A percentile compares a stretch with the other conserved stretches of the same genome.
phyloP scores from a whole-genome alignment of 192 early-diverging fungal species.

The Podila clonocystis region DNA sequence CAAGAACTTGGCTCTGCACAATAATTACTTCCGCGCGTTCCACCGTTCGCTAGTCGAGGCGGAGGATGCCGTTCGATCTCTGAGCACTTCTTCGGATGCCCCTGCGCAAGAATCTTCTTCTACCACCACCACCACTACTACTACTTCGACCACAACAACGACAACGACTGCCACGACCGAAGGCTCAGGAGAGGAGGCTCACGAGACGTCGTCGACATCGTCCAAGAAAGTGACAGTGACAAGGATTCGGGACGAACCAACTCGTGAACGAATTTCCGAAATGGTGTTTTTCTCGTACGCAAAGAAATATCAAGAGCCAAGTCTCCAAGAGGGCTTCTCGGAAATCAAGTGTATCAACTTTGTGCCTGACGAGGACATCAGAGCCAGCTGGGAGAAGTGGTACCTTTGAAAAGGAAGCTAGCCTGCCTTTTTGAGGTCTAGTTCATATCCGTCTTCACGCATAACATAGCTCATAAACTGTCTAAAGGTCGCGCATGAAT shows the following conservation, averaged over 20 bases:
- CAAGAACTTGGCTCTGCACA: slow-evolving; percentile 75
- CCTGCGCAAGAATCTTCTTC: not conserved
- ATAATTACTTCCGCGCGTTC: slow-evolving; percentile 77
- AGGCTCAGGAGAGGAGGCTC: not conserved
- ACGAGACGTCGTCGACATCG: not conserved
- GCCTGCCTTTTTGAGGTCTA: too few relatives aligned
- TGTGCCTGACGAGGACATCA: slow-evolving; percentile 62
- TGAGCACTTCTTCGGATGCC: not conserved
- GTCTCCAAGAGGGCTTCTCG: slow-evolving; percentile 63
- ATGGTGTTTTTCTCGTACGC: slow-evolving; percentile 66
- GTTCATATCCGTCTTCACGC: not conserved
- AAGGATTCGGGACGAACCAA: slow-evolving; percentile 32
- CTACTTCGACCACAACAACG: not conserved
- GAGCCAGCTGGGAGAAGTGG: slow-evolving; percentile 64
- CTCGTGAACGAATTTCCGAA: slow-evolving; percentile 52
- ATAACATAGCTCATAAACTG: not conserved
- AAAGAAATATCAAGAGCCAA: slow-evolving; percentile 57
- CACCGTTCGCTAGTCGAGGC: slow-evolving; percentile 30
- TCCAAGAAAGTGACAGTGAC: slow-evolving; percentile 14
- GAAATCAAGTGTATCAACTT: slow-evolving; percentile 71
- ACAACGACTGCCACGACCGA: not conserved
- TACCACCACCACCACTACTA: slow-evolving; percentile 2
- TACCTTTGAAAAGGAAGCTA: slow-evolving; percentile 42
- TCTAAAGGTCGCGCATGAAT: not conserved
- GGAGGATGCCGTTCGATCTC: not conserved